Base-by-base conservation (phyloP, 2,329 filamentous ascomycete species). In the Epichloe sibirici region DNA sequence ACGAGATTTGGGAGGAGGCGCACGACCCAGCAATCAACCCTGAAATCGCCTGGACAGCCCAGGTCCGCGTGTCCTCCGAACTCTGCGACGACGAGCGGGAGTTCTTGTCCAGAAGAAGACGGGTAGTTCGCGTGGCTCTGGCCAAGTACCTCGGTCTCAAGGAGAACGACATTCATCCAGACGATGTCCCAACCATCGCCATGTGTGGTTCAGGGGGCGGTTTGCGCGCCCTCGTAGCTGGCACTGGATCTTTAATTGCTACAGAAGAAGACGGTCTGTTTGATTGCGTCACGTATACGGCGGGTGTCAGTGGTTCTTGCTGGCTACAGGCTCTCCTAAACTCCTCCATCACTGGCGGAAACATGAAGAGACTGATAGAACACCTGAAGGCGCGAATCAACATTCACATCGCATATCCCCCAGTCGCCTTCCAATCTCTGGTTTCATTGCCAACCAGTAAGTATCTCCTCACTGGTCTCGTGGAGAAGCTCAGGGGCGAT, bases 131-230 rank as follows among this genome's bases (percentile, higher is more conserved):
- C 4, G 79, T 79, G 52, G 90, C 88, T 5, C 72, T 98, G 49
- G 89, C 90, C 2, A 83, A 75, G 49, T 98, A 97, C 63, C 78
- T 98, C 0, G 82, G 79, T 34, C 72, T 98, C 5, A 73, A 85
- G 0, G 88, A 90, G 64, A 74, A 79, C 13, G 86, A 91, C 3
- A 82, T 98, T n/a, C 82, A 97, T 62, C 88, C 89, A 0, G 89
- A 95, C 46, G 93, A 98, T 70, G 84, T 97, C 6, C 93, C 93
- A 1, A 82, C 84, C 3, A 96, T 98, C 64, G 91, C 91, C 40
- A 85, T 97, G 73, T 95, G 91, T 61, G 90, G 90, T 8, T 97
- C 91, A 2, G 93, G 93, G 93, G 93, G 93, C 53, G 93, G 93
- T 0, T 70, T 98, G 46, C 78, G 93, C 49, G 93, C 93, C 1